These are phyloP conservation scores for Boletus sp. DNA, from an alignment of 768 basidiomycete species.

Conservation along the genomic window DNA sequence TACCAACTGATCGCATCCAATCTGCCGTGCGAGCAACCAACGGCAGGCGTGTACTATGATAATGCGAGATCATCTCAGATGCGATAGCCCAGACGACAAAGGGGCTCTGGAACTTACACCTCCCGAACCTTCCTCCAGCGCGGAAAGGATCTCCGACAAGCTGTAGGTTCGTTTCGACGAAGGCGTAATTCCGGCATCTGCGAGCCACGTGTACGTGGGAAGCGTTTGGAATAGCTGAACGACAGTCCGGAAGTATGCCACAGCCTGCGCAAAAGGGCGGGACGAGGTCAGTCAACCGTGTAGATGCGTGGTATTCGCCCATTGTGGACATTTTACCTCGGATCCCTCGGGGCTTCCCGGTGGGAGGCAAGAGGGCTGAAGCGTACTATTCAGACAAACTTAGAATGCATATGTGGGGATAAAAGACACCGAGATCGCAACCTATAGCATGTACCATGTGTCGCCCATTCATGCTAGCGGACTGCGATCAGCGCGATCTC, in stretches of 20 bases:
- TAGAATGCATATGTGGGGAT: background rate
- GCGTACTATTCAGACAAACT: constrained; percentile 42
- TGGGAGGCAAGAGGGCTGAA: constrained; percentile 54
- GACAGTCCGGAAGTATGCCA: constrained; percentile 56
- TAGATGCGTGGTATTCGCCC: background rate
- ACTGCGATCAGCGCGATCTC: background rate
- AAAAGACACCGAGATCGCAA: background rate
- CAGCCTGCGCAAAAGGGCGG: constrained; percentile 42
- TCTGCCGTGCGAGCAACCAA: constrained; percentile 40
- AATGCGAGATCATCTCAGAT: background rate
- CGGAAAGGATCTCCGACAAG: constrained; percentile 49
- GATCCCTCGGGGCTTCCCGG: constrained; percentile 53
- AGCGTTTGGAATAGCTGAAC: constrained; percentile 62
- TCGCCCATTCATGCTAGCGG: constrained; percentile 63
- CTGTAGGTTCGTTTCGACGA: constrained; percentile 50
- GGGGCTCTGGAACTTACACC: constrained; percentile 27
- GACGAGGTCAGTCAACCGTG: background rate
- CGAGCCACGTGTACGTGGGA: constrained; percentile 73
- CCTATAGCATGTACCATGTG: constrained; percentile 56
- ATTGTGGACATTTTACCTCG: constrained; percentile 41
- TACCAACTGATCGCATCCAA: constrained; percentile 55
- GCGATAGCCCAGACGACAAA: background rate
- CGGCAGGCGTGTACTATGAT: constrained; percentile 44
- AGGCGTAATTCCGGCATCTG: constrained; percentile 72
- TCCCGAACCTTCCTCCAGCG: constrained; percentile 52